These are phyloP conservation scores for Citrus reticulata DNA, from an alignment of 345 rosid genomes.

Conservation along the genomic window DNA sequence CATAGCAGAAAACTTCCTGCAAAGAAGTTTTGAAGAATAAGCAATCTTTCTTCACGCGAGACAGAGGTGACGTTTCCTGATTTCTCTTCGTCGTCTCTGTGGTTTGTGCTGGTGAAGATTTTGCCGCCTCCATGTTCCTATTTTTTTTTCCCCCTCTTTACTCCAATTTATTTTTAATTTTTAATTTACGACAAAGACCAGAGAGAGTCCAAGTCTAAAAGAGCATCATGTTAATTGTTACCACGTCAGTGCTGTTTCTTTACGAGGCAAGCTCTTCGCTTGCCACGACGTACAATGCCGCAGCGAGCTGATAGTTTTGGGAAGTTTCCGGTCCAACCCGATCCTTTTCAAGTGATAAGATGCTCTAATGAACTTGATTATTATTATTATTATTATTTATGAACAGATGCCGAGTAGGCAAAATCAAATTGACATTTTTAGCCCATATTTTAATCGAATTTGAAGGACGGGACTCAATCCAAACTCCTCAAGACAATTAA, in stretches of 20 bases:
- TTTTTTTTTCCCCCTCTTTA: background rate
- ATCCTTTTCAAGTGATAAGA: no score
- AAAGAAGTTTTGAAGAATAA: constrained; percentile 39
- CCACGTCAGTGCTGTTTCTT: background rate
- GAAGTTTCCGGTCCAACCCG: no score
- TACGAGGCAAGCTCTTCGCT: background rate
- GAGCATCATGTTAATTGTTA: background rate
- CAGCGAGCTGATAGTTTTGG: background rate
- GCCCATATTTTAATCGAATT: no score
- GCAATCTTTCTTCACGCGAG: constrained; percentile 32
- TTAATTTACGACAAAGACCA: no score
- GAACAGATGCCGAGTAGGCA: no score
- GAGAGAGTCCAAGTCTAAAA: no score
- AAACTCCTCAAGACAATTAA: no score
- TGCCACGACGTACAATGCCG: background rate
- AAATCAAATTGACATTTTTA: no score
- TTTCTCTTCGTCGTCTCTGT: constrained; percentile 1
- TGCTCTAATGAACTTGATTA: no score
- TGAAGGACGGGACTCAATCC: no score
- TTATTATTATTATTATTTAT: no score
- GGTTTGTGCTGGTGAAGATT: constrained; percentile 7
- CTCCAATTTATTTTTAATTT: no score
- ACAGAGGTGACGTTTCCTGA: constrained; percentile 20
- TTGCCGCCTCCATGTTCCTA: constrained; percentile 28
- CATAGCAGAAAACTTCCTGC: constrained; percentile 42